Percentiles rank a stretch among this genome's conserved stretches.
phyloP scores from a whole-genome alignment of 257 asterid species.

The Thymus mandschuricus region DNA sequence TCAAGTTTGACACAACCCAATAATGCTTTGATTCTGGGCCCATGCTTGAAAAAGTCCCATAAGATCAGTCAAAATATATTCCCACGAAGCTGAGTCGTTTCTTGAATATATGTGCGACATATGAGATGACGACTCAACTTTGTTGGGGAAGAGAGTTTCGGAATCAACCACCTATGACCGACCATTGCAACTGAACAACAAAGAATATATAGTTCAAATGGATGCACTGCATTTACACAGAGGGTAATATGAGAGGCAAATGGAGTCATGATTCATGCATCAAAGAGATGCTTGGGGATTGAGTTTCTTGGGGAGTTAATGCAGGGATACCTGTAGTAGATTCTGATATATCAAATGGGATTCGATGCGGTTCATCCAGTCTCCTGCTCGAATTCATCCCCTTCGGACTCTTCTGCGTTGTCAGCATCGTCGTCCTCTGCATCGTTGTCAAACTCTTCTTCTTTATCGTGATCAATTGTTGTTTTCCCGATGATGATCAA shows the following conservation, averaged over 20 bases:
- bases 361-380: constrained; percentile 52
- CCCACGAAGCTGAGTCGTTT: neutral
- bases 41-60: neutral
- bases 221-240: neutral
- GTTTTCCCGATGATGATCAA: constrained; percentile 70
- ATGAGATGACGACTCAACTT: neutral
- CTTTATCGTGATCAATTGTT: constrained; percentile 71
- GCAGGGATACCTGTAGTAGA: neutral
- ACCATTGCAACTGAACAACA: too few relatives aligned
- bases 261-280: neutral
- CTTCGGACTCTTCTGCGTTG: constrained; percentile 88
- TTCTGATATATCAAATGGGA: neutral
- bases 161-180: neutral
- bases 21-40: neutral
- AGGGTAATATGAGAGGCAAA: neutral
- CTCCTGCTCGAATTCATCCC: constrained; percentile 96
- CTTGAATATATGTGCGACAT: neutral
- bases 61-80: neutral
- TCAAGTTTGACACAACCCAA: neutral
- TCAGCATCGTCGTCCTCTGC: constrained; percentile 92
- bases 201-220: too few relatives aligned
- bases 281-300: neutral
- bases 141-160: neutral
- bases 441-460: constrained; percentile 85
- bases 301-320: neutral